Base-by-base conservation (phyloP, 139 green algal species). In the Raphidocelis subcapitata region DNA sequence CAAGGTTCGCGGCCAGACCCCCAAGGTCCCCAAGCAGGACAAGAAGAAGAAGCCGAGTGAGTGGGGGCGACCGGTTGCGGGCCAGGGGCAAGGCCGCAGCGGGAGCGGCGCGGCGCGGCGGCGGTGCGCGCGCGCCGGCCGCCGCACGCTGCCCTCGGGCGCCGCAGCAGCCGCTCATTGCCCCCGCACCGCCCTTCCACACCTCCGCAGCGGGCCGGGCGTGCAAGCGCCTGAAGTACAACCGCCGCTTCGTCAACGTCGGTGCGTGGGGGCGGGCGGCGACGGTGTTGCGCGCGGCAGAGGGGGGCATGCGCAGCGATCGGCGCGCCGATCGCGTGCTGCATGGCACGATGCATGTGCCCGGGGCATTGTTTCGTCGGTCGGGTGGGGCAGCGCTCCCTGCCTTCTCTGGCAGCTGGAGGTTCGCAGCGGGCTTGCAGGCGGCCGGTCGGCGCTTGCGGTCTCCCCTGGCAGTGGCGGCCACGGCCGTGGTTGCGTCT, bases 1-100 rank as follows among this genome's bases (percentile, higher is more conserved):
- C 82, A 99, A 99, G 92, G 96, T 99, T 79, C 91, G 96, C 62
- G 94, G 94, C 71, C 95, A 99, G 89, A 95, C 91, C n/a, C 95
- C 96, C 59, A 99, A 99, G 93, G 96, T 99, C 14, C 88, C 88
- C 33, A 95, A 96, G 82, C 94, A 98, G 85, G 96, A 99, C 71
- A 99, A 99, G 93, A 98, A 98, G 90, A 99, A 99, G 87, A 83
- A 84, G 68, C 90, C 91, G 46, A 89, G n/a, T n/a, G n/a, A n/a
- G n/a, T n/a, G n/a, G n/a, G n/a, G n/a, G n/a, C n/a, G n/a, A n/a
- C n/a, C n/a, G n/a, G n/a, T n/a, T n/a, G n/a, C n/a, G n/a, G n/a
- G n/a, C n/a, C n/a, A n/a, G 79, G 74, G 77, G 84, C 68, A n/a
- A n/a, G n/a, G n/a, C n/a, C n/a, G n/a, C n/a, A n/a, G n/a, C n/a